Base-by-base conservation (phyloP, 768 basidiomycete genomes). In the Lactifluus piperatus region DNA sequence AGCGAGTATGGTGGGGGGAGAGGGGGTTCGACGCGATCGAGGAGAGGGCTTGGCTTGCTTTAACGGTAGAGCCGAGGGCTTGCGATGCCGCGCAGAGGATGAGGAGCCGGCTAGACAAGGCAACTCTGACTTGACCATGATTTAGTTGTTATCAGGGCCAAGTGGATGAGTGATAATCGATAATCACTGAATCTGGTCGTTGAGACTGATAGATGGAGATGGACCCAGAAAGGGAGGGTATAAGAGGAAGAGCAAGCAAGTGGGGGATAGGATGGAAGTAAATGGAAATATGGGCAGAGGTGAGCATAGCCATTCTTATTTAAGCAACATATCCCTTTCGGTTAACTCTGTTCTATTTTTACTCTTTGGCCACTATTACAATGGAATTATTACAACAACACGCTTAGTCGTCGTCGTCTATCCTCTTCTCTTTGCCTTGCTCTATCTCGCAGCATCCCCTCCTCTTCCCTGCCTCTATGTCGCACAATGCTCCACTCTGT, bases 401-500 rank as follows among this genome's bases (percentile, higher is more conserved):
- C 60, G 61, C 56, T 58, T 56, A 53, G n/a, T 54, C 64, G 50
- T 51, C 79, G 75, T 68, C 74, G 72, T 65, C 84, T 76, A 56
- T 86, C 84, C 66, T 85, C 83, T 62, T 80, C 75, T 46, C 81
- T 76, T 56, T 68, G 66, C 34, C 70, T 71, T 24, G 76, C 84
- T 63, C 71, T 66, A 61, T 71, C 74, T 58, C 61, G 50, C 67
- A 77, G 66, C 51, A 51, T 67, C 65, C 48, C 66, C 20, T 67
- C 68, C 54, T 72, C 76, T 51, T 71, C 75, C 44, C 32, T 52
- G 29, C 68, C 67, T 67, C 78, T 71, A 39, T 65, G 54, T 39
- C 79, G 78, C 71, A 73, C 73, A 24, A 82, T 47, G 32, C 70
- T 65, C 45, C 88, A 86, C 69, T 88, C 87, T n/a, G 76, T 72